Evolutionary conservation across 1,139 yeast genomes (phyloP), one percentile per base, ranked within the genome.

Genomic region (Candida glucosophila): DNA sequence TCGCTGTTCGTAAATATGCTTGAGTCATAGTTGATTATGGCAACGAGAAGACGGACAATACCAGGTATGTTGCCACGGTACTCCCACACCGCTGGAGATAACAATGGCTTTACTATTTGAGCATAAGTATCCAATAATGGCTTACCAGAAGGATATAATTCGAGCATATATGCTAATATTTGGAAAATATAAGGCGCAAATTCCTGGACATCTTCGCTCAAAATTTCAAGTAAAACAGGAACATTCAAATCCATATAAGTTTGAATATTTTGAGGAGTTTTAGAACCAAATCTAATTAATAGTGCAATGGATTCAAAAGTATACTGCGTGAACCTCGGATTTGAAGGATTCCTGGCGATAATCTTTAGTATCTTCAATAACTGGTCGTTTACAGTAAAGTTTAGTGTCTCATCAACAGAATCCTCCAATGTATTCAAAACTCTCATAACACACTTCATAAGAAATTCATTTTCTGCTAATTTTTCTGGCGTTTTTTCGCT

Each of bases 101-200:
- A 62, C 20, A 92, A 60, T 1, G 98, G 98, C 37, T 74, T 75
- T 15, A 85, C 66, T 28, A 92, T 60, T 30, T 72, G 74, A 31
- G 64, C 68, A 43, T 76, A 83, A 19, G 75, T 62, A 2, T 60
- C 67, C 2, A 95, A 90, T 18, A 90, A 59, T 5, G 64, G 53
- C 5, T 46, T 40, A 2, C 49, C 38, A 10, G 43, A 43, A 4
- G 86, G 85, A 33, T 69, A 69, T 17, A 60, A 59, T 40, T 83
- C 94, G 28, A 92, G 61, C 35, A 85, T 55, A 44, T 58, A 86
- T 1, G 97, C 80, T 37, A 90, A 61, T 13, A 90, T 67, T 57
- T 92, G 99, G 54, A 92, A 82, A 6, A 80, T 76, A 44, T 92
- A 92, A 6, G 97, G 97, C 10, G 82, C 77, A 49, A 90, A 92